Base-by-base conservation (phyloP, 768 basidiomycete genomes). In the Termitomyces sp. region DNA sequence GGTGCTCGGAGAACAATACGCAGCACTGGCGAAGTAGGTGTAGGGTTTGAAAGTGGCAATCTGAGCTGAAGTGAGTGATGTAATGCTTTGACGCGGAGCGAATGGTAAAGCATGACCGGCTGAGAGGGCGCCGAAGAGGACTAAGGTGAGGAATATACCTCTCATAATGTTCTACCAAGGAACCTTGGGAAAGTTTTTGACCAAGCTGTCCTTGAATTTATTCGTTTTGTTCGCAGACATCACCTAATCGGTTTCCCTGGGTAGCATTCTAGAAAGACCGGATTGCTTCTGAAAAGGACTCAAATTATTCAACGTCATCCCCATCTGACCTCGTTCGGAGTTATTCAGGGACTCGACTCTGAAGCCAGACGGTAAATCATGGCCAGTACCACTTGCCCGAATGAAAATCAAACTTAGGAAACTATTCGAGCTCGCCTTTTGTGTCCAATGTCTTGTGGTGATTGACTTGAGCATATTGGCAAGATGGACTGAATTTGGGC, bases 21-120 rank as follows among this genome's bases (percentile, higher is more conserved):
- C 81, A 6, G 82, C 62, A 43, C 76, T 75, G 0, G 83, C 81
- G 54, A 76, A 82, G 54, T 65, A 66, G 0, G 79, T 71, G 64
- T 74, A 84, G 1, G 80, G 73, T 34, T 65, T 75, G 64, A 72
- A 83, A 9, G 63, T 30, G 9, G 68, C 58, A n/a, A 83, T 75
- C 60, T 80, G 76, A 0, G 71, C 17, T 6, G 70, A 58, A 8
- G 70, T 64, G 41, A 81, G 65, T 10, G 75, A 45, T 0, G 70
- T 72, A 59, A 78, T 76, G 32, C 65, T 59, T 55, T 71, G 72
- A 28, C 71, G 66, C 7, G 59, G 44, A 9, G 45, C 1, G 2
- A 68, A 64, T 32, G 61, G 53, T 42, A 62, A 51, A 7, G 61
- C 59, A 17, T 52, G 46, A 28, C 47, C 55, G 15, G 56, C 32